Base-by-base conservation (phyloP, 2,329 filamentous ascomycete species). In the Teratosphaeria zuluensis region DNA sequence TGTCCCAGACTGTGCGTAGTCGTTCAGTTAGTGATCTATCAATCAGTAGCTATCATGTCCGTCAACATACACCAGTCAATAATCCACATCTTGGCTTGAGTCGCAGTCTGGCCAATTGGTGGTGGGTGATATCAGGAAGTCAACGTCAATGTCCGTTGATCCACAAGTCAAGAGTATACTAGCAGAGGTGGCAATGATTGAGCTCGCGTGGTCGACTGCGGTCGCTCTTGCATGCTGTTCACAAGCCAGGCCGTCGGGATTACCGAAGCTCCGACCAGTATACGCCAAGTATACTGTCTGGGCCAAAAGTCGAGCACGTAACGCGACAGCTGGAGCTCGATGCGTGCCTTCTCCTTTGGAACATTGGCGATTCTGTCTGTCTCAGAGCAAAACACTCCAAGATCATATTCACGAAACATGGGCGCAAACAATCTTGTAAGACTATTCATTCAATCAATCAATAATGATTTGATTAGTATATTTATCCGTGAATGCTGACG, bases 1-100 rank as follows among this genome's bases (percentile, higher is more conserved):
- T 80, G 80, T 95, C 90, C 83, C 90, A 95, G 78, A 95, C 90
- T 90, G 66, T 32, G 46, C 24, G 31, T 31, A 30, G 54, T 31
- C 9, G 12, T 16, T 42, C 4, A 11, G 32, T 30, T 21, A 28
- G n/a, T 38, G 9, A 54, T 54, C 5, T 24, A 4, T 14, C 1
- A 21, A 30, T 52, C 14, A 24, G 38, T 16, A 21, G 4, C 16
- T 14, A 9, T 33, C 11, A 52, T 52, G 24, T 4, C 46, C 2
- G 51, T 24, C 19, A 55, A 77, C 79, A 68, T 90, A 95, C 90
- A 95, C 90, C 91, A 96, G 84, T 92, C 91, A 74, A 95, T 78
- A 75, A 96, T 88, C 90, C 90, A 95, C 91, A 96, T 95, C 52
- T 58, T 68, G 60, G n/a, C 35, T 42, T 2, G 35, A 42, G 12